Conservation (phyloP, 2,329 filamentous ascomycete species). For the Calonectria naviculata region DNA sequence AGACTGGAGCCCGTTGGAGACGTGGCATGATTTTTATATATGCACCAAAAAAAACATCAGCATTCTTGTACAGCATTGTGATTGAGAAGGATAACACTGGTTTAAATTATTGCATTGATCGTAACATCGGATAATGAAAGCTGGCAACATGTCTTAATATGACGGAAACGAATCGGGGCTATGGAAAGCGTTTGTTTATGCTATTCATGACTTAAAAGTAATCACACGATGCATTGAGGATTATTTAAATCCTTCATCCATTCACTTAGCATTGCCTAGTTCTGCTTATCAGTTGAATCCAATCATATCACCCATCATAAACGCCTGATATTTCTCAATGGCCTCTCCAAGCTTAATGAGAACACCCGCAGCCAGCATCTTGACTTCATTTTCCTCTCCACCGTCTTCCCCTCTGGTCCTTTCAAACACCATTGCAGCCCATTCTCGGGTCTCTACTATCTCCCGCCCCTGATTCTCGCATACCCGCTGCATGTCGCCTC, state of each 20-base stretch:
- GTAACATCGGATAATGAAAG: background rate
- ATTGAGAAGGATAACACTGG: background rate
- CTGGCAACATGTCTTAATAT: background rate
- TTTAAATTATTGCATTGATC: background rate
- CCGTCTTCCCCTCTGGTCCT: slow-evolving; percentile 61
- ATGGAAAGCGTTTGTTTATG: slow-evolving; percentile 15
- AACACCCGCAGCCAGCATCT: slow-evolving; percentile 81
- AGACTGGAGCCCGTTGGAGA: slow-evolving; percentile 42
- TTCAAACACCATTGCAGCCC: slow-evolving; percentile 83
- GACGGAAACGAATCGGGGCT: slow-evolving; percentile 1
- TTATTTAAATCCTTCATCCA: background rate
- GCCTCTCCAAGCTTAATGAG: slow-evolving; percentile 83
- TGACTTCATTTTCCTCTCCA: slow-evolving; percentile 80
- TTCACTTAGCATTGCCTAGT: background rate
- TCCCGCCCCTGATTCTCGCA: slow-evolving; percentile 80
- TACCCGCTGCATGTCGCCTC: slow-evolving; percentile 75
- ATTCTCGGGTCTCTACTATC: slow-evolving; percentile 87
- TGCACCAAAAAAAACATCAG: background rate
- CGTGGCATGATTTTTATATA: slow-evolving; percentile 20
- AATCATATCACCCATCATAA: slow-evolving; percentile 78
- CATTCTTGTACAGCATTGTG: background rate
- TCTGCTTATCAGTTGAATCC: slow-evolving; percentile 41
- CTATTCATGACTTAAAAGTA: slow-evolving; percentile 11
- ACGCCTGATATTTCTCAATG: slow-evolving; percentile 82
- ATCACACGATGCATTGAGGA: slow-evolving; percentile 12